A percentile compares a stretch with the other conserved stretches of the same genome.
Evolutionary conservation across 176 grass and related monocot genomes (phyloP).

Genomic region (Lolium rigidum): DNA sequence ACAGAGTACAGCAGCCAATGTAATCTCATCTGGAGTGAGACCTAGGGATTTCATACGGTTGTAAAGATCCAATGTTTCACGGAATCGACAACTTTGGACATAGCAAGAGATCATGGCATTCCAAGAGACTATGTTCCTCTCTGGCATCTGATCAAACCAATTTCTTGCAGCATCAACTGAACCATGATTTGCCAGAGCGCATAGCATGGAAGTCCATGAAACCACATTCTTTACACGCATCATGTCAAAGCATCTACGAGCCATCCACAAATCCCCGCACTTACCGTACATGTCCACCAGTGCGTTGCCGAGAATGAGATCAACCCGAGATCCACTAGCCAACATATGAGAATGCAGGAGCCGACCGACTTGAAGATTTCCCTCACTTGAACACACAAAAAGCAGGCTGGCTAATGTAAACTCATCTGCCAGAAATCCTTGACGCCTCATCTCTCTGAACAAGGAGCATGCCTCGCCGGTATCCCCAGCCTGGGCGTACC

Average conservation of each 20-base stretch:
- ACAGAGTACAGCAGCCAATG: constrained; percentile 44
- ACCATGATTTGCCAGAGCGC: constrained; percentile 42
- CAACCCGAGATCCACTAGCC: constrained; percentile 29
- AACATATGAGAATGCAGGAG: constrained; percentile 42
- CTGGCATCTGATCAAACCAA: constrained; percentile 56
- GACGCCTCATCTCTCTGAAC: constrained; percentile 38
- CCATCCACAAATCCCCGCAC: constrained; percentile 42
- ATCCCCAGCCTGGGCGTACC: constrained; percentile 25
- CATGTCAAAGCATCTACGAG: constrained; percentile 47
- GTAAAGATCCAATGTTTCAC: constrained; percentile 56
- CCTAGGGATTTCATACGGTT: constrained; percentile 32
- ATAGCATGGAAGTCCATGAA: constrained; percentile 60
- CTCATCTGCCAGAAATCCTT: constrained; percentile 25
- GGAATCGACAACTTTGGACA: constrained; percentile 36
- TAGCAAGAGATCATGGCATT: constrained; percentile 58
- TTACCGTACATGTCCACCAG: constrained; percentile 58
- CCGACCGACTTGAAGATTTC: constrained; percentile 29
- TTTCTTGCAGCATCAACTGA: constrained; percentile 42
- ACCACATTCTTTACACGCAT: constrained; percentile 50
- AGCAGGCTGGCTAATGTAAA: constrained; percentile 48
- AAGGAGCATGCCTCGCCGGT: neutral
- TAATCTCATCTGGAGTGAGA: constrained; percentile 47
- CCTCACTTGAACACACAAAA: constrained; percentile 24
- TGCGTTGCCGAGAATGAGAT: constrained; percentile 56
- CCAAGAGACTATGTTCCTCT: constrained; percentile 53